Evolutionary conservation across 2,329 filamentous ascomycete genomes (phyloP).

Genomic region (Penicillium sp.): DNA sequence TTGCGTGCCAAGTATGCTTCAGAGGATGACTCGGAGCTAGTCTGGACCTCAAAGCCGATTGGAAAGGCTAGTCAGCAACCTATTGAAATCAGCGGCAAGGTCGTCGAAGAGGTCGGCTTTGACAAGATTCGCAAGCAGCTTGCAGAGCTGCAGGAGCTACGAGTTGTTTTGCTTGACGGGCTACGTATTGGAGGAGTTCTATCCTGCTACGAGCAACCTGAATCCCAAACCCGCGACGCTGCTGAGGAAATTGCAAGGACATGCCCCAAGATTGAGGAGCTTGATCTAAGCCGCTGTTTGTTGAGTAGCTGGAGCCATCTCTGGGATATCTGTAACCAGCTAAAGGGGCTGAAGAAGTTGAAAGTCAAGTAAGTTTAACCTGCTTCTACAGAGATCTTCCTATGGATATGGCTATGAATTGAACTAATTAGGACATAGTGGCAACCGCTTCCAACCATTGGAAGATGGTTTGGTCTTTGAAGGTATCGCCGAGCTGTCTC

Average conservation of each 20-base stretch:
- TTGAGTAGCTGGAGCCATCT: conserved; percentile 69
- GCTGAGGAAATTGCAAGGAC: conserved; percentile 54
- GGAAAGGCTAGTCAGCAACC: too few relatives aligned
- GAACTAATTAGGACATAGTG: conserved; percentile 52
- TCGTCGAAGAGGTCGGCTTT: conserved; percentile 91
- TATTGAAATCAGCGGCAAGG: conserved; percentile 75
- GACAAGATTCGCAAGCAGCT: conserved; percentile 85
- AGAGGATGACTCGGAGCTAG: conserved; percentile 22
- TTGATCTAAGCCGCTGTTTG: conserved; percentile 84
- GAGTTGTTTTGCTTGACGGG: conserved; percentile 79
- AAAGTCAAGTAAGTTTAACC: conserved; percentile 67
- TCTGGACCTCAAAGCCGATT: conserved; percentile 38
- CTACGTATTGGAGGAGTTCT: conserved; percentile 57
- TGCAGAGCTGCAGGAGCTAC: conserved; percentile 73
- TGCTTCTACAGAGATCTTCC: too few relatives aligned
- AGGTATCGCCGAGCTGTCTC: conserved; percentile 60
- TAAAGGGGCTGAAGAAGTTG: conserved; percentile 66
- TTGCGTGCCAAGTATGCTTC: conserved; percentile 81
- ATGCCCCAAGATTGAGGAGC: conserved; percentile 64
- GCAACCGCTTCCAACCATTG: conserved; percentile 64
- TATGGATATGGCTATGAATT: background rate
- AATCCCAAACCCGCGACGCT: conserved; percentile 15
- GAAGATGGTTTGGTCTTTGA: conserved; percentile 46
- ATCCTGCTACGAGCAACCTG: conserved; percentile 18
- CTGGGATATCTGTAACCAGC: conserved; percentile 68